Evolutionary conservation across 345 rosid genomes (phyloP), one percentile per base, ranked within the genome.

Genomic region (Eucalyptus tenuipes): DNA sequence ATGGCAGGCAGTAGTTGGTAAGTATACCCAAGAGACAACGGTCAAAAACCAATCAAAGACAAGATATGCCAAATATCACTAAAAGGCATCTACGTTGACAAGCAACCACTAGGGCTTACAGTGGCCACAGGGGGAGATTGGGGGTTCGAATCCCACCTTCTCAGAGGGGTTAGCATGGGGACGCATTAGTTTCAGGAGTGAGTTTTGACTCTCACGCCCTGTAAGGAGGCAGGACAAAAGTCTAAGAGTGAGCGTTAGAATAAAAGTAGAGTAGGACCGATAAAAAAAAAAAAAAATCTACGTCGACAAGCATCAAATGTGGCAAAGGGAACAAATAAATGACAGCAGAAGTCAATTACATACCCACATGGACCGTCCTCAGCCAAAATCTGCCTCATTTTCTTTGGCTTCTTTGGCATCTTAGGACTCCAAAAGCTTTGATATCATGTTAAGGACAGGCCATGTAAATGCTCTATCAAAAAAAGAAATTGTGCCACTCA

Each of bases 351-450:
- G 44, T 53, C 31, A 53, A 27, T 40, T 17, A 90, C 96, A 53
- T 95, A 97, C 99, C 97, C 95, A 40, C 94, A 55, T 47, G 91
- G 91, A 29, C 96, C 96, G 64, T 96, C 99, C 49, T 96, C 97
- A 25, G 94, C 89, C 1, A 88, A 55, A 49, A 94, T 91, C 33
- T 90, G 94, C 89, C 93, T 94, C 93, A 94, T 93, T 94, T 94
- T 95, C 91, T 96, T 97, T 64, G 95, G 96, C 89, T 97, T 97
- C 95, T 96, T 96, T 4, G 99, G 99, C 37, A 94, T 5, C 47
- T 37, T 75, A 75, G 84, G 44, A 75, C 29, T 47, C 5, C 44
- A 75, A 10, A 75, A 6, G 25, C 24, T 25, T 75, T 75, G 4
- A 75, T 20, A 40, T 40, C 3, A 1, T 20, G 13, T 2, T 25